Evolutionary conservation across 2,329 filamentous ascomycete genomes (phyloP).

Genomic region (Fonsecaea nubica): DNA sequence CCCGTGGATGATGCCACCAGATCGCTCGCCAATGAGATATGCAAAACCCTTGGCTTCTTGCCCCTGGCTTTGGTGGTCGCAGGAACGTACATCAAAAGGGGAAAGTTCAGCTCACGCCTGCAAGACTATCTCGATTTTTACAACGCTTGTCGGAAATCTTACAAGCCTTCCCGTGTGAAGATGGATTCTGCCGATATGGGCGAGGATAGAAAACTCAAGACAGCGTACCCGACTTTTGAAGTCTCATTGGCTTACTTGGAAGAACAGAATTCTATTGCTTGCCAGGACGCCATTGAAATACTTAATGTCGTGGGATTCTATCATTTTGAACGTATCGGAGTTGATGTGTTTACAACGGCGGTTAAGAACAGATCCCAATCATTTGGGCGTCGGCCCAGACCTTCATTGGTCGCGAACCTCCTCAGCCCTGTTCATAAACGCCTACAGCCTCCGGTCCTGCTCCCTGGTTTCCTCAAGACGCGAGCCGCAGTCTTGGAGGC

Average conservation of each 20-base stretch:
- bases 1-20: slow-evolving; percentile 18
- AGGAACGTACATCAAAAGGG: slow-evolving; percentile 37
- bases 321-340: slow-evolving; percentile 28
- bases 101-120: slow-evolving; percentile 35
- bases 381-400: not conserved
- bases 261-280: slow-evolving; percentile 18
- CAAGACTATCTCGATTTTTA: slow-evolving; percentile 39
- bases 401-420: not conserved
- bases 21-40: slow-evolving; percentile 32
- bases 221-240: slow-evolving; percentile 14
- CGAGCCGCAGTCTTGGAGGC: not conserved
- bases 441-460: not conserved
- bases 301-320: slow-evolving; percentile 38
- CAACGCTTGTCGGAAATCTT: not conserved
- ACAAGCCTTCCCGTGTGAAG: too few relatives aligned
- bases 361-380: slow-evolving; percentile 8
- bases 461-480: slow-evolving; percentile 4
- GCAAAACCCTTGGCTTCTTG: slow-evolving; percentile 38
- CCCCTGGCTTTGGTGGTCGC: slow-evolving; percentile 42
- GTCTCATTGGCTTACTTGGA: slow-evolving; percentile 14
- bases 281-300: slow-evolving; percentile 36
- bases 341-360: slow-evolving; percentile 25
- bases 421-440: slow-evolving; percentile 1
- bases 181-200: not conserved
- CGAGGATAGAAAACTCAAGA: not conserved